Base-by-base conservation (phyloP, 345 rosid genomes). In the Brassica juncea region DNA sequence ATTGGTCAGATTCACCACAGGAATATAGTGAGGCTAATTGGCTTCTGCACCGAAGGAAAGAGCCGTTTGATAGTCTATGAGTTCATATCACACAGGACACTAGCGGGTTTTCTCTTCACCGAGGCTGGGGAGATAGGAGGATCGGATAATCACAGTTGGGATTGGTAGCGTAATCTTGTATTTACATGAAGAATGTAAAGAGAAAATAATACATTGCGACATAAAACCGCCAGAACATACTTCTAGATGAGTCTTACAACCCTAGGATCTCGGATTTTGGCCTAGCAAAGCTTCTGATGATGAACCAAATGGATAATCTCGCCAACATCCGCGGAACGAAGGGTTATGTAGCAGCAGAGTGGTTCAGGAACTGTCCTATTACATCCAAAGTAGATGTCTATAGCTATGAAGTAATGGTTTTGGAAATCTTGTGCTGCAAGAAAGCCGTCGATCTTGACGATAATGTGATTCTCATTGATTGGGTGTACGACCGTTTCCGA, bases 191-290 rank as follows among this genome's bases (percentile, higher is more conserved):
- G 86, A 86, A 55, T 87, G 90, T 19, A 81, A 77, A 31, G 78
- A 81, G 14, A 74, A 79, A 39, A 81, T 87, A 52, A 86, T 86
- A 60, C 87, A 84, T 6, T 87, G 88, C n/a, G 87, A 86, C 54
- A 82, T 85, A 21, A 84, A 86, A 83, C 88, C 90, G 1, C 86
- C 86, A 87, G 10, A 87, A 84, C 81, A 76, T 84, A 27, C 82
- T 87, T 10, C 77, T 84, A 15, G 90, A 83, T 66, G 71, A 72
- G 25, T 54, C 67, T 42, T 63, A 39, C 11, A 73, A 12, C 4
- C 80, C 84, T 10, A 81, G 70, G 68, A 85, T 86, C 2, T 47
- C 88, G 0, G 87, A 87, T 77, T 87, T 87, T 23, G 85, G 87
- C 3, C 21, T 52, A 52, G 58, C 58, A 4, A 52, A 52, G 58